Percentiles rank a stretch among this genome's conserved stretches.
Evolutionary conservation across 805 yeast species (phyloP).

Genomic region (Lachancea sp.): DNA sequence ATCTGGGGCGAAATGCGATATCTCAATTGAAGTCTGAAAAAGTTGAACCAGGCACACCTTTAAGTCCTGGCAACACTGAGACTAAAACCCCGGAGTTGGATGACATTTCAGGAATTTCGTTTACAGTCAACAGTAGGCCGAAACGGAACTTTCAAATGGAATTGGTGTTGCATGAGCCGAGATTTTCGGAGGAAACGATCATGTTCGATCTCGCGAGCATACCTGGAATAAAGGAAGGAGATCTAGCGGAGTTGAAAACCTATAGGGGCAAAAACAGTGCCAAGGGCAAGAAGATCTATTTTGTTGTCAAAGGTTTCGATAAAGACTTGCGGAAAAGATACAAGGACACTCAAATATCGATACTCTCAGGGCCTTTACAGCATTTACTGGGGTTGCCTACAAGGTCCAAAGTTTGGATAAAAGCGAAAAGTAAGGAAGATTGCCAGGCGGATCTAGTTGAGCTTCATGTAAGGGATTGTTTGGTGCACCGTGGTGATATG

Average conservation of each 20-base stretch:
- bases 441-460: conserved; percentile 82
- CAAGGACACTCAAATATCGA: conserved; percentile 42
- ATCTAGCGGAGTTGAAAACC: conserved; percentile 62
- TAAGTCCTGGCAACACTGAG: neutral
- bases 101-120: neutral
- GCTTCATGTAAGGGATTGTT: conserved; percentile 69
- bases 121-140: neutral
- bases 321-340: conserved; percentile 25
- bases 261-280: conserved; percentile 29
- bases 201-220: conserved; percentile 52
- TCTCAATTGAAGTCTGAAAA: neutral
- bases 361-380: conserved; percentile 55
- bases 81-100: neutral
- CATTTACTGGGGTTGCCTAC: conserved; percentile 57
- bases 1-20: neutral
- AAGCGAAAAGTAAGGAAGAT: conserved; percentile 37
- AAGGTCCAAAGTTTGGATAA: conserved; percentile 58
- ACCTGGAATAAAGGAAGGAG: conserved; percentile 66
- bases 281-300: conserved; percentile 36
- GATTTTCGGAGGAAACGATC: conserved; percentile 53
- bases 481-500: conserved; percentile 85
- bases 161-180: conserved; percentile 54
- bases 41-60: neutral
- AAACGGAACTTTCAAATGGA: conserved; percentile 17
- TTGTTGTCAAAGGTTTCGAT: conserved; percentile 37